A percentile compares a stretch with the other conserved stretches of the same genome.
These are phyloP conservation scores for Panus rudis DNA, from an alignment of 768 basidiomycete species.

Conservation along the genomic window DNA sequence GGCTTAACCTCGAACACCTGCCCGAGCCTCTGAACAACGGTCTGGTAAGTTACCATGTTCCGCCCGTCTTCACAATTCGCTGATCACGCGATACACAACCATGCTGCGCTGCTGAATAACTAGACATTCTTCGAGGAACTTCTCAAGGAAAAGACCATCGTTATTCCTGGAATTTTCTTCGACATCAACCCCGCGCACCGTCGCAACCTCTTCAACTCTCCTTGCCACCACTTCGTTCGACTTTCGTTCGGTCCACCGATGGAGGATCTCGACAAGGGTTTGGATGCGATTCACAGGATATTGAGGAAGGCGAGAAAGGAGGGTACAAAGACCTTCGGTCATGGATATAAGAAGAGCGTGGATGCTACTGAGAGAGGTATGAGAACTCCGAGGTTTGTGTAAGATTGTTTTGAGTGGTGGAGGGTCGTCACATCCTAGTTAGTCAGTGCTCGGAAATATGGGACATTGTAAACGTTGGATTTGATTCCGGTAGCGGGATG, in stretches of 20 bases:
- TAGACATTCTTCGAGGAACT: slow-evolving; percentile 93
- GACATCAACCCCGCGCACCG: slow-evolving; percentile 78
- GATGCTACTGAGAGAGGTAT: no score
- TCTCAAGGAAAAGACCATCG: slow-evolving; percentile 84
- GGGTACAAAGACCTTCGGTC: slow-evolving; percentile 58
- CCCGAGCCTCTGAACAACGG: slow-evolving; percentile 85
- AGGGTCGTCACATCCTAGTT: no score
- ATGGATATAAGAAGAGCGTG: slow-evolving; percentile 59
- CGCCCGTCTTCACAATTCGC: neutral
- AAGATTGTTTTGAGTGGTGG: no score
- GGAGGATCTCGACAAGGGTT: slow-evolving; percentile 72
- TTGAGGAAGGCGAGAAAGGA: slow-evolving; percentile 60
- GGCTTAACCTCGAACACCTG: slow-evolving; percentile 79
- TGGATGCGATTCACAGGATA: slow-evolving; percentile 82
- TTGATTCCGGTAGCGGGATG: no score
- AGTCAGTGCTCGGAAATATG: no score
- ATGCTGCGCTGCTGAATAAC: neutral
- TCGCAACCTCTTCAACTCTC: slow-evolving; percentile 83
- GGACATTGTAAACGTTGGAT: no score
- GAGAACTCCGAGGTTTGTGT: neutral
- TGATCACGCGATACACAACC: neutral
- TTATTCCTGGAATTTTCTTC: slow-evolving; percentile 89
- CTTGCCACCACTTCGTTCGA: slow-evolving; percentile 86
- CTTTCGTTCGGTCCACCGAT: slow-evolving; percentile 82
- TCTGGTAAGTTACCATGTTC: slow-evolving; percentile 39